These are phyloP conservation scores for Cryptococcus sp. DNA, from an alignment of 1,284 basidiomycete genomes.

Conservation along the genomic window DNA sequence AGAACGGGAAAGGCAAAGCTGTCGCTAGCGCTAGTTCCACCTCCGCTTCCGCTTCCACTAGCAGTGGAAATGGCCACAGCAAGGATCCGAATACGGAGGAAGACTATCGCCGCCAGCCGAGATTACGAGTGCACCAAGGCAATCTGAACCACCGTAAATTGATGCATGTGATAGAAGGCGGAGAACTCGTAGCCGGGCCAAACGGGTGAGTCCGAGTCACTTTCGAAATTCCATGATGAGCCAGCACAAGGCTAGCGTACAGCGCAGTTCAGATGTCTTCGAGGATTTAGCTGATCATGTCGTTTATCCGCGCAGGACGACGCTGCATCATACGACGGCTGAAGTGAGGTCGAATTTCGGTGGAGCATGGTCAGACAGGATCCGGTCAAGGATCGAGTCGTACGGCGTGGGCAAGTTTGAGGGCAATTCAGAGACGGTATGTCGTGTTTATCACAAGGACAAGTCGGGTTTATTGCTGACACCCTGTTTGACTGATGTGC, in stretches of 20 bases:
- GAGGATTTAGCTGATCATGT: too few species aligned
- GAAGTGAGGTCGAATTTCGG: constrained; percentile 51
- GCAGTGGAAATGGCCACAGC: too few species aligned
- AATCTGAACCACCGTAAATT: constrained; percentile 52
- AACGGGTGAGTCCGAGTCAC: constrained; percentile 41
- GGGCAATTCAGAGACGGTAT: constrained; percentile 46
- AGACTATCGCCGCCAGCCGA: constrained; percentile 32
- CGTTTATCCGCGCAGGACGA: constrained; percentile 22
- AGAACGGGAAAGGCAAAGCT: background rate
- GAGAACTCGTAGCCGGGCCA: constrained; percentile 43
- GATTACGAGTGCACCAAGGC: constrained; percentile 42
- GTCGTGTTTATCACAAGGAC: constrained; percentile 15
- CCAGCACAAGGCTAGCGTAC: too few species aligned
- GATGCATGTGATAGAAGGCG: constrained; percentile 52
- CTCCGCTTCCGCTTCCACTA: too few species aligned
- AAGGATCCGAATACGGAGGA: constrained; percentile 1
- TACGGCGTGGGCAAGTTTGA: constrained; percentile 52
- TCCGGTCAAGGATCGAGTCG: constrained; percentile 48
- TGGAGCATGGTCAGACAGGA: constrained; percentile 44
- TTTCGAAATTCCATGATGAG: too few species aligned
- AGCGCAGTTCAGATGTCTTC: too few species aligned
- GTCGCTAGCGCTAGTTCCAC: too few species aligned
- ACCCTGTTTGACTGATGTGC: background rate
- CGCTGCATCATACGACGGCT: constrained; percentile 49
- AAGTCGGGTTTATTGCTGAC: background rate